Base-by-base conservation (phyloP, 2,329 filamentous ascomycete species). In the Knoxdaviesia capensis region DNA sequence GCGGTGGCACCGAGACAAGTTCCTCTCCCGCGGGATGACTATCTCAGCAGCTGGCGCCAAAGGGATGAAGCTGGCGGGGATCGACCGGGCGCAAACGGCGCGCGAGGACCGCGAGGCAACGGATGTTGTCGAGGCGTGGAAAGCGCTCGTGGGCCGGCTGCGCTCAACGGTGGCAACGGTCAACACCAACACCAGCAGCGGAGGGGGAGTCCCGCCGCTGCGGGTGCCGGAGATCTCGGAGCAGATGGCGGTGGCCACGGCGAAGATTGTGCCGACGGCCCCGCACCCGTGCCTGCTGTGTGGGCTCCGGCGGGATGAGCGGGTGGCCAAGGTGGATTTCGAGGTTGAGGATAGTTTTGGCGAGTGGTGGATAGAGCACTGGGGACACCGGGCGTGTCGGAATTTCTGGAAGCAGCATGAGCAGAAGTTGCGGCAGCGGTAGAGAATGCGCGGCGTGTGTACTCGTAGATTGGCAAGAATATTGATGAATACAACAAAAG, bases 301-400 rank as follows among this genome's bases (percentile, higher is more conserved):
- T 57, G 88, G 88, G 0, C 59, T 96, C 48, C 90, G 83, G 61
- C 68, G 88, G 48, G 85, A 94, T 36, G 88, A 96, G 60, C 70
- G 88, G 40, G 66, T 94, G 7, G 58, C 63, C 20, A 84, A 77
- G 53, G 71, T 90, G 33, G 86, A 93, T 52, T 63, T 77, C 41
- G 68, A 77, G 30, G 74, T 92, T 6, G 77, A 88, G 51, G 88
- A 96, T 57, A 86, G 81, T 56, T 94, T 94, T 64, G 86, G 85
- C 8, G 88, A 96, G 62, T 96, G 86, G 84, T 96, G 88, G 88
- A 66, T 80, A 36, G 86, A 94, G 38, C 79, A 88, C 56, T 87
- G 85, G 80, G 84, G 80, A 0, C 81, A 87, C 58, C 64, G 73
- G 47, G 71, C 74, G 20, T 96, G 88, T 59, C 74, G 74, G 55